Conservation (phyloP, 78 protist genomes). For the Emiliania huxleyi region DNA sequence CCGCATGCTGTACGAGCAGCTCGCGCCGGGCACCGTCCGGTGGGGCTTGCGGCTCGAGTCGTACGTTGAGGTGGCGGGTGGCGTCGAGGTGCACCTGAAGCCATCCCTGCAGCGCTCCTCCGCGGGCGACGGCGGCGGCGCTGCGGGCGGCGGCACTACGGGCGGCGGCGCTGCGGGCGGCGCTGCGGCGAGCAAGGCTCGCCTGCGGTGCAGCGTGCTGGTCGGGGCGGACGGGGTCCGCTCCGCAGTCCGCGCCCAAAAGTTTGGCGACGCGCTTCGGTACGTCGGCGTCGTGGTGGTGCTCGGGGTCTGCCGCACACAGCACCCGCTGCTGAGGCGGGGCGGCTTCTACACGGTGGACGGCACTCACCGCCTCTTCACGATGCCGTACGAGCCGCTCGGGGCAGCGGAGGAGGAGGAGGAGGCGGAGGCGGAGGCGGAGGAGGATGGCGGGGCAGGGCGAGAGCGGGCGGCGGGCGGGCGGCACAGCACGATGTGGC, state of each 20-base stretch:
- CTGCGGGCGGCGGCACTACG: too few relatives aligned
- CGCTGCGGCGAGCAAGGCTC: too few relatives aligned
- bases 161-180: neutral
- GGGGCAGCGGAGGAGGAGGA: neutral
- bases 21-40: neutral
- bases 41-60: neutral
- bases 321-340: neutral
- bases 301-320: neutral
- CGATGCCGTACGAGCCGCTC: neutral
- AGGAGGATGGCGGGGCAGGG: neutral
- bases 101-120: neutral
- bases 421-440: neutral
- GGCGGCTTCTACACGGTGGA: conserved; percentile 18
- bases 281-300: neutral
- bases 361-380: conserved; percentile 11
- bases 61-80: neutral
- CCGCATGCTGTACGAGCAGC: neutral
- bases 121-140: neutral
- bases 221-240: conserved; percentile 17
- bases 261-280: neutral
- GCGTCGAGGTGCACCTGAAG: neutral
- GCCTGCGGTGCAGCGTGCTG: neutral
- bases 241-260: neutral
- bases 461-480: neutral
- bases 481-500: conserved; percentile 18